These are phyloP conservation scores for Taphrina communis DNA, from an alignment of 1,139 yeast genomes.

Conservation along the genomic window DNA sequence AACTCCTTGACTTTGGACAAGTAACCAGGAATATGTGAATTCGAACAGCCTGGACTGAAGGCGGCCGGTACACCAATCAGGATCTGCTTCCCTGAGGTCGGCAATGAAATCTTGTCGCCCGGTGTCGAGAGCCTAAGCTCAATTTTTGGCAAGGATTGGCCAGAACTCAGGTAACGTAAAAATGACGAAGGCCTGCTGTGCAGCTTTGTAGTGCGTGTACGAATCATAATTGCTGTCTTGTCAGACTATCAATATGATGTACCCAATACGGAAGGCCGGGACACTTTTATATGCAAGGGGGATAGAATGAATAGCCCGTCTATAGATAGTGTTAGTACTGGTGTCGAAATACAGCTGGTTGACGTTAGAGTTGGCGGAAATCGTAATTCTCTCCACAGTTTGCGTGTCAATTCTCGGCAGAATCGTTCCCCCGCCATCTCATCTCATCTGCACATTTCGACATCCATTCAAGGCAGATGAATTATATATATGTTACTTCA, in stretches of 20 bases:
- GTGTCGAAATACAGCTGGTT: too few species aligned
- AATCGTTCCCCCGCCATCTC: neutral
- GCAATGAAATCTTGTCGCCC: slow-evolving; percentile 13
- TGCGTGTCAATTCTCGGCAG: neutral
- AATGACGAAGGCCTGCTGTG: neutral
- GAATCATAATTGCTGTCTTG: neutral
- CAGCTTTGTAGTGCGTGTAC: neutral
- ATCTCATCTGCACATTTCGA: neutral
- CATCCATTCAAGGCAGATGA: neutral
- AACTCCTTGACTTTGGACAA: slow-evolving; percentile 60
- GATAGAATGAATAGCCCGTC: too few species aligned
- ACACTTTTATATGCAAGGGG: too few species aligned
- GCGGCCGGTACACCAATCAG: slow-evolving; percentile 74
- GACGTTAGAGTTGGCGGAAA: too few species aligned
- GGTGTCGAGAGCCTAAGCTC: slow-evolving; percentile 24
- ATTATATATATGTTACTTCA: too few species aligned
- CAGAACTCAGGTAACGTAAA: slow-evolving; percentile 4
- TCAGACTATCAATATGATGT: too few species aligned
- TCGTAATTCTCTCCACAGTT: slow-evolving; percentile 9
- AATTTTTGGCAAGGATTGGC: slow-evolving; percentile 18
- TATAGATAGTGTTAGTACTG: too few species aligned
- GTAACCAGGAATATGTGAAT: slow-evolving; percentile 77
- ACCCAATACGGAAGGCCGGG: too few species aligned
- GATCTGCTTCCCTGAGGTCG: slow-evolving; percentile 42
- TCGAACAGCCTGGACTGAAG: slow-evolving; percentile 83